These are phyloP conservation scores for Arbutus unedo DNA, from an alignment of 148 eudicot species.

Conservation along the genomic window DNA sequence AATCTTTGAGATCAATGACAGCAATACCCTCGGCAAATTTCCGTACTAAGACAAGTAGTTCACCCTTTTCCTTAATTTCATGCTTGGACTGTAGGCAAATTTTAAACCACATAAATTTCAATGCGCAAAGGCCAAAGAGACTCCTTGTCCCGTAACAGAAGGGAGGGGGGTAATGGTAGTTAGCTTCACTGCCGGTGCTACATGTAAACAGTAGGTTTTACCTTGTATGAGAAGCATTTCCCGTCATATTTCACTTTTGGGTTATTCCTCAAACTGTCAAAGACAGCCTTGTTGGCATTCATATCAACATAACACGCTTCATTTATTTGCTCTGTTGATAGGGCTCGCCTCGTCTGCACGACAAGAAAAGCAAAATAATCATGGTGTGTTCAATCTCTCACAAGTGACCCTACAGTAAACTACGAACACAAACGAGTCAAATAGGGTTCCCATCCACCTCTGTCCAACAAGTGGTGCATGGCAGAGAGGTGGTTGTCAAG, in stretches of 20 bases:
- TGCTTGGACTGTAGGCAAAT: conserved; percentile 62
- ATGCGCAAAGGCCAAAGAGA: neutral
- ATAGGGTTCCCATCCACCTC: neutral
- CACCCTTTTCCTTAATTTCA: conserved; percentile 55
- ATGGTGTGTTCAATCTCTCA: neutral
- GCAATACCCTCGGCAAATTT: conserved; percentile 77
- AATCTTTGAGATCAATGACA: conserved; percentile 84
- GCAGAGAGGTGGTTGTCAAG: neutral
- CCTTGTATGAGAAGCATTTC: conserved; percentile 81
- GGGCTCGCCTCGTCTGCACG: conserved; percentile 75
- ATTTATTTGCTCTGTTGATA: conserved; percentile 87
- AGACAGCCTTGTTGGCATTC: conserved; percentile 68
- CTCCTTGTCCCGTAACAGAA: neutral
- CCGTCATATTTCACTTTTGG: conserved; percentile 83
- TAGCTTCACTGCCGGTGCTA: neutral
- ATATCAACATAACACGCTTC: conserved; percentile 70
- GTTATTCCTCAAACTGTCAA: conserved; percentile 86
- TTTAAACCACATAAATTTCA: neutral
- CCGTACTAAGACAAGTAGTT: conserved; percentile 54
- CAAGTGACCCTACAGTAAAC: neutral
- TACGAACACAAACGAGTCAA: neutral
- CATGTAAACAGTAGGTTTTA: conserved; percentile 22
- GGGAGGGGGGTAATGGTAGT: neutral
- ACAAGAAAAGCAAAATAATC: conserved; percentile 14
- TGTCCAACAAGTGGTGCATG: neutral